These are phyloP conservation scores for Podospora fimiseda DNA, from an alignment of 495 filamentous ascomycete genomes.

Conservation along the genomic window DNA sequence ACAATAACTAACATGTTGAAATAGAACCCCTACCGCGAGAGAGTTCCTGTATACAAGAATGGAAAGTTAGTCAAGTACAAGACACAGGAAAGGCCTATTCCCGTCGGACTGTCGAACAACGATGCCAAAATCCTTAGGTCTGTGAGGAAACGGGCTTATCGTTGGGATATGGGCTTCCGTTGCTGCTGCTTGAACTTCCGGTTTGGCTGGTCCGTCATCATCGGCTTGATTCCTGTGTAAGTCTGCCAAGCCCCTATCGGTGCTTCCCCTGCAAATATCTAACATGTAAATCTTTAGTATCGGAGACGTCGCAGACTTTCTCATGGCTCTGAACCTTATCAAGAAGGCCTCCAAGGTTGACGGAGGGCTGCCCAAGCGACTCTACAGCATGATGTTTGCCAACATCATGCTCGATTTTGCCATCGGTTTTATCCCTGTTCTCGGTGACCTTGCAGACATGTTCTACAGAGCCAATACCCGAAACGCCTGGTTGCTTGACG, in stretches of 20 bases:
- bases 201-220: slow-evolving; percentile 77
- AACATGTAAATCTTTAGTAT: slow-evolving; percentile 36
- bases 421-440: slow-evolving; percentile 75
- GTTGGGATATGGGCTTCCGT: slow-evolving; percentile 64
- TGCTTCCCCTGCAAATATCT: slow-evolving; percentile 2
- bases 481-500: slow-evolving; percentile 71
- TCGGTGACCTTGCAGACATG: slow-evolving; percentile 75
- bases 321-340: slow-evolving; percentile 65
- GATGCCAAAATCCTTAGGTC: slow-evolving; percentile 73
- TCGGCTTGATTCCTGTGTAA: slow-evolving; percentile 74
- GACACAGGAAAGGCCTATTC: slow-evolving; percentile 61
- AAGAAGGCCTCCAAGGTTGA: slow-evolving; percentile 60
- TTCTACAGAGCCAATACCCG: slow-evolving; percentile 61
- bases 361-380: slow-evolving; percentile 54
- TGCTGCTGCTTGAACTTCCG: slow-evolving; percentile 68
- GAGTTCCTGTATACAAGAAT: slow-evolving; percentile 59
- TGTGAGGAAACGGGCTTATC: slow-evolving; percentile 74
- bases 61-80: slow-evolving; percentile 52
- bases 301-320: slow-evolving; percentile 68
- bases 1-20: too few relatives aligned
- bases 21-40: slow-evolving; percentile 70
- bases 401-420: slow-evolving; percentile 73
- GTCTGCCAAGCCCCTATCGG: slow-evolving; percentile 23
- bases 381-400: slow-evolving; percentile 63
- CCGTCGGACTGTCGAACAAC: slow-evolving; percentile 65